Base-by-base conservation (phyloP, 2,329 filamentous ascomycete genomes). In the Pezicula neosporulosa region DNA sequence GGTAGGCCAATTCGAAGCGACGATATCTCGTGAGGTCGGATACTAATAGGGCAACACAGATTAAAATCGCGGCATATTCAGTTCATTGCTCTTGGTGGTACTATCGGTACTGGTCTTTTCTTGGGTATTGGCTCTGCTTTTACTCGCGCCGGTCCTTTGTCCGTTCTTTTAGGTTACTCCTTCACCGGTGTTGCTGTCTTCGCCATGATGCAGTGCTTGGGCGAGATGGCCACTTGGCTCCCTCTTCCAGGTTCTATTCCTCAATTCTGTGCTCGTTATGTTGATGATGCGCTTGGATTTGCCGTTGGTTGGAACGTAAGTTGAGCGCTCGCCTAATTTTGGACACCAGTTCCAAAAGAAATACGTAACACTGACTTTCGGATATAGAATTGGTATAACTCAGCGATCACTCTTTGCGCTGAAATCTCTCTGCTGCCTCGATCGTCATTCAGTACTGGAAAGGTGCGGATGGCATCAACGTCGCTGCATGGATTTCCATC, bases 311-410 rank as follows among this genome's bases (percentile, higher is more conserved):
- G 77, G 78, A 82, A 81, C 52, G 81, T 46, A 83, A 84, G 55
- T 73, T 87, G 48, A 85, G 82, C 8, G 88, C 88, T 61, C 55
- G 90, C 90, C 70, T 89, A 84, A 82, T 88, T 88, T 63, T 47
- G 15, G 33, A 12, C 13, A 49, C n/a, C 24, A 24, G 24, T 24
- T 24, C 24, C 18, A 15, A 50, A 39, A 9, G 4, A 16, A 16
- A 16, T 18, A 39, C 5, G 12, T 56, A 36, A 58, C 10, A 21
- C 12, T 41, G 10, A 18, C 41, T 37, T 8, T 24, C 24, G 24
- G 21, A 15, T 27, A 9, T 52, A 65, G 62, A 62, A 63, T 42
- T 66, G 64, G 63, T 66, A 67, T 51, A 36, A 54, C 35, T 56
- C 53, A 47, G 53, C 64, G 6, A 64, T 66, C 36, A 65, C 63